phyloP scores from a whole-genome alignment of 352 stramenopile genomes.

The Globisporangium nagaii region DNA sequence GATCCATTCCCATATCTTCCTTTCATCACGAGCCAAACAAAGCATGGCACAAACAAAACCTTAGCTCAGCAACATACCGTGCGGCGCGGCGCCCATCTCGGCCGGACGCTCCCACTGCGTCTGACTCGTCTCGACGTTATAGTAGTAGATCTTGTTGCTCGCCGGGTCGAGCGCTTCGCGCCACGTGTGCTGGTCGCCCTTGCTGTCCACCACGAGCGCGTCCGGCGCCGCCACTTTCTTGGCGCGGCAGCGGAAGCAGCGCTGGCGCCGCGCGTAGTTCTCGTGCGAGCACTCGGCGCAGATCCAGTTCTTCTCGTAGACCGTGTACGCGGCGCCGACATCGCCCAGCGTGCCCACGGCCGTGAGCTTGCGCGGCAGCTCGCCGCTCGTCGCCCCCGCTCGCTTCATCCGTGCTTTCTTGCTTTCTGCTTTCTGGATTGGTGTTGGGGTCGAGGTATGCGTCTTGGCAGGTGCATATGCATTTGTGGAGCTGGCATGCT shows the following conservation, averaged over 20 bases:
- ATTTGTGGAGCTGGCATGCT: background rate
- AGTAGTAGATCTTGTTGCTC: slow-evolving; percentile 93
- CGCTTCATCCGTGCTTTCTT: slow-evolving; percentile 14
- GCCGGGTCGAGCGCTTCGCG: slow-evolving; percentile 87
- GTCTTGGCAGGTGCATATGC: background rate
- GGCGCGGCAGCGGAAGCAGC: slow-evolving; percentile 79
- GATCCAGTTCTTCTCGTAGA: slow-evolving; percentile 89
- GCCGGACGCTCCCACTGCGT: slow-evolving; percentile 89
- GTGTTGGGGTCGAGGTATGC: background rate
- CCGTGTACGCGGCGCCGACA: slow-evolving; percentile 80
- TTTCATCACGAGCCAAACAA: background rate
- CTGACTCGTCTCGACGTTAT: slow-evolving; percentile 81
- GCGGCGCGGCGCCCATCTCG: slow-evolving; percentile 89
- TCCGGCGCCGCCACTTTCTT: slow-evolving; percentile 59
- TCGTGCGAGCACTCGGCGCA: slow-evolving; percentile 80
- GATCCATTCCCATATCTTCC: background rate
- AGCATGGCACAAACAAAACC: background rate
- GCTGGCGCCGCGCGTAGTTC: slow-evolving; percentile 77
- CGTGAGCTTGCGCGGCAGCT: slow-evolving; percentile 55
- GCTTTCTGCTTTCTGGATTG: background rate
- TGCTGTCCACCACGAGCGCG: slow-evolving; percentile 50
- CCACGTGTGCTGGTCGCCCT: slow-evolving; percentile 65
- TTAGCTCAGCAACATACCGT: slow-evolving; percentile 41
- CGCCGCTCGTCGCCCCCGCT: slow-evolving; percentile 6
- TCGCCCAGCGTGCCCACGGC: slow-evolving; percentile 79